Percentiles rank a stretch among this genome's conserved stretches.
Conservation (phyloP, 2,329 filamentous ascomycete genomes). For the Diaporthe caulivora region DNA sequence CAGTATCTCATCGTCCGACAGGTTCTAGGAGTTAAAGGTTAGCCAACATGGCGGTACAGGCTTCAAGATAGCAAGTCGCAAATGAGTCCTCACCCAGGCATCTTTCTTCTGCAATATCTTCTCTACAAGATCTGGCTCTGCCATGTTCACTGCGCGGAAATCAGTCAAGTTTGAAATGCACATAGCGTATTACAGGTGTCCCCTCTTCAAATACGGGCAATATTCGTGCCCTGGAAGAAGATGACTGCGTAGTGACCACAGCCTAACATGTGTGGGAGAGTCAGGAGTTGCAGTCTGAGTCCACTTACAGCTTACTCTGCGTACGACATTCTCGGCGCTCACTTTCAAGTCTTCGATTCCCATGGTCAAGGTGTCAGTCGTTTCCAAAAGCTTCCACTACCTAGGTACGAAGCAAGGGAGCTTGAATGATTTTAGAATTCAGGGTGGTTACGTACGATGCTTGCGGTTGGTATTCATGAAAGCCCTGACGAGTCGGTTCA, state of each 20-base stretch:
- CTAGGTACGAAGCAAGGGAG: too few species aligned
- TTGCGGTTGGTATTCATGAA: constrained; percentile 12
- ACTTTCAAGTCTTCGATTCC: background rate
- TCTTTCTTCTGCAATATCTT: constrained; percentile 43
- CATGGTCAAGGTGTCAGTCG: background rate
- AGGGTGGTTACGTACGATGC: background rate
- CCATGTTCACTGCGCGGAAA: background rate
- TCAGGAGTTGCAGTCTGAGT: accelerated
- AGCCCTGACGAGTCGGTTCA: background rate
- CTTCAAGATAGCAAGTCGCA: background rate
- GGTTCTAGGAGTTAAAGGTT: background rate
- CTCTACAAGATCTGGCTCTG: constrained; percentile 44
- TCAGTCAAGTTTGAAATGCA: background rate
- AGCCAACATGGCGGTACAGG: background rate
- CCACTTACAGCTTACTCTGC: constrained; percentile 13
- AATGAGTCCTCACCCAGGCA: constrained; percentile 1
- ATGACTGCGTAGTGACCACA: background rate
- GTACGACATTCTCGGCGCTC: constrained; percentile 6
- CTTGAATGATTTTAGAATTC: background rate
- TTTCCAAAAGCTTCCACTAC: background rate
- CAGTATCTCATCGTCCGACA: constrained; percentile 17
- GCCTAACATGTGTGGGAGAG: background rate
- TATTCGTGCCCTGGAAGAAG: background rate
- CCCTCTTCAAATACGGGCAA: background rate
- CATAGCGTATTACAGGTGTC: too few species aligned